Evolutionary conservation across 371 early-diverging fungal genomes (phyloP).

Genomic region (Basidiobolus heterosporus): DNA sequence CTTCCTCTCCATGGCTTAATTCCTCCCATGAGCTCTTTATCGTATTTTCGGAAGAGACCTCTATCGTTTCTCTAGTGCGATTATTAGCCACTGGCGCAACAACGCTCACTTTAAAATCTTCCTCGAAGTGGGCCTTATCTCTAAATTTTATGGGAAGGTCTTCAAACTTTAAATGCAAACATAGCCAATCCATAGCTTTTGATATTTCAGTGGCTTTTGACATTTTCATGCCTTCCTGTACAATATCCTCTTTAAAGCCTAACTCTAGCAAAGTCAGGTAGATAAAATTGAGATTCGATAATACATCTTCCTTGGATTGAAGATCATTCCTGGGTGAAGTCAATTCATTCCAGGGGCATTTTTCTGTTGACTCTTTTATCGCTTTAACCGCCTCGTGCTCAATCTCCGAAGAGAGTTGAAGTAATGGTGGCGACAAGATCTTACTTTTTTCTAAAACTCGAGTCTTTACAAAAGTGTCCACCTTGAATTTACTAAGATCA

Average conservation of each 20-base stretch:
- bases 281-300: conserved; percentile 28
- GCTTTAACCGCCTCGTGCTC: neutral
- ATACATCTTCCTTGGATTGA: conserved; percentile 13
- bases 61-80: neutral
- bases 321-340: neutral
- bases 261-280: conserved; percentile 25
- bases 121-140: conserved; percentile 35
- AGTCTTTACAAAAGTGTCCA: neutral
- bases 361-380: neutral
- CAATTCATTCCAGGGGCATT: neutral
- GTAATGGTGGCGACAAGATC: neutral
- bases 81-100: neutral
- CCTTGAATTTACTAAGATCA: neutral
- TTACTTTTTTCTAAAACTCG: neutral
- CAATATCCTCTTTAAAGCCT: conserved; percentile 24
- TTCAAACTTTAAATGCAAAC: conserved; percentile 32
- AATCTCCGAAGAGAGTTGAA: neutral
- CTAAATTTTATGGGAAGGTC: conserved; percentile 34
- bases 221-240: conserved; percentile 23
- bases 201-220: conserved; percentile 24
- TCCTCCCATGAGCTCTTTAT: no score
- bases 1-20: neutral
- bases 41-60: neutral
- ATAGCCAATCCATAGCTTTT: conserved; percentile 42
- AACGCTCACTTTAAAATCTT: conserved; percentile 11